Evolutionary conservation across 805 yeast genomes (phyloP).

Genomic region (Starmerella vaccinii): DNA sequence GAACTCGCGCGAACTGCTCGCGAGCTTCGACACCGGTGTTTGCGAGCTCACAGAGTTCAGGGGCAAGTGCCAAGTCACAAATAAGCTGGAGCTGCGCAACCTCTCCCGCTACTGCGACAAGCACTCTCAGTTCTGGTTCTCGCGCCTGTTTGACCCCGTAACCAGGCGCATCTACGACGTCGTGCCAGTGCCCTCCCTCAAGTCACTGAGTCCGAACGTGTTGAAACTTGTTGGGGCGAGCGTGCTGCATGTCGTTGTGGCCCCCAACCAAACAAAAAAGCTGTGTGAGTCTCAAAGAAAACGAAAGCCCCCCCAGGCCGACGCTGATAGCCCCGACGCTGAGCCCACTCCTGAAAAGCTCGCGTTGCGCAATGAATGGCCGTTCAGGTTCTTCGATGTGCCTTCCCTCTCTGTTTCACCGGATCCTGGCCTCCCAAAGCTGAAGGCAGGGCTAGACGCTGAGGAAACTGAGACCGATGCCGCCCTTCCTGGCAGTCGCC

Average conservation of each 20-base stretch:
- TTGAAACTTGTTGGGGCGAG: conserved; percentile 23
- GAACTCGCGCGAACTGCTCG: conserved; percentile 69
- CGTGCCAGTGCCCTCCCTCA: conserved; percentile 34
- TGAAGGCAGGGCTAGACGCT: no score
- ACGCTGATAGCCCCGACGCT: not conserved
- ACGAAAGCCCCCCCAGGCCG: not conserved
- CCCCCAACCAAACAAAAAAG: not conserved
- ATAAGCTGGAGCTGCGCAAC: conserved; percentile 53
- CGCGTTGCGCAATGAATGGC: conserved; percentile 39
- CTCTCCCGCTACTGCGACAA: conserved; percentile 43
- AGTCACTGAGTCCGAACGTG: not conserved
- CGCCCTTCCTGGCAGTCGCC: no score
- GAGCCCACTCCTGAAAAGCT: not conserved
- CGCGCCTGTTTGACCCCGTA: conserved; percentile 73
- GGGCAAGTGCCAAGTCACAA: conserved; percentile 64
- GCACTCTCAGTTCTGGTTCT: conserved; percentile 75
- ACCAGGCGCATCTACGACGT: conserved; percentile 76
- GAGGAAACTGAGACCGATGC: no score
- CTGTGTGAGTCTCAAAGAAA: not conserved
- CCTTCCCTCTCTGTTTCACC: conserved; percentile 46
- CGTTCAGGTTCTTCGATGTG: conserved; percentile 60
- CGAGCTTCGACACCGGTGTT: conserved; percentile 75
- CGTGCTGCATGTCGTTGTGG: conserved; percentile 82
- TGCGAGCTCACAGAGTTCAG: conserved; percentile 69
- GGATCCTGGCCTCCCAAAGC: conserved; percentile 65